Percentiles rank a stretch among this genome's conserved stretches.
Evolutionary conservation across 495 filamentous ascomycete genomes (phyloP).

Genomic region (Pyronema omphalodes): DNA sequence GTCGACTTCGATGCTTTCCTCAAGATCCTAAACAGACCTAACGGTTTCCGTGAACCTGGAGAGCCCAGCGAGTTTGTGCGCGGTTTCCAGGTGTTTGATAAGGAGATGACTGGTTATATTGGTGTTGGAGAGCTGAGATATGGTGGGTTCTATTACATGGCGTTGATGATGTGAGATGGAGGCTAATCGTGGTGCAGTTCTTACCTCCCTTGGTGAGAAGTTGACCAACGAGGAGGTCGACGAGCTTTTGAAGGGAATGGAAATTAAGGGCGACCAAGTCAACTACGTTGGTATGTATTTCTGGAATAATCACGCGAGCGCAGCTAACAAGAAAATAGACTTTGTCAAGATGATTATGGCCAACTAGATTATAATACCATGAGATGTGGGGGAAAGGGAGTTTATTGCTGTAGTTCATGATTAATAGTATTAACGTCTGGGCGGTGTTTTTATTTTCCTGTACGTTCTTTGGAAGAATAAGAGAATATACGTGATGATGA

Average conservation of each 20-base stretch:
- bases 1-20: constrained; percentile 96
- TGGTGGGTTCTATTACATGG: constrained; percentile 31
- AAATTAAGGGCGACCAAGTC: constrained; percentile 83
- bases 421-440: too few species aligned
- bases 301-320: background rate
- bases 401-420: too few species aligned
- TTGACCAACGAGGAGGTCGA: constrained; percentile 98
- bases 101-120: constrained; percentile 95
- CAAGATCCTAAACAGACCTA: constrained; percentile 87
- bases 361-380: constrained; percentile 38
- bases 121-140: constrained; percentile 92
- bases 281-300: constrained; percentile 68
- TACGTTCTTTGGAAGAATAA: too few species aligned
- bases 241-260: constrained; percentile 90
- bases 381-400: too few species aligned
- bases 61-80: constrained; percentile 96
- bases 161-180: background rate
- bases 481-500: background rate
- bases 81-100: constrained; percentile 98
- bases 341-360: constrained; percentile 87
- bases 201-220: constrained; percentile 95
- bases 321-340: constrained; percentile 32
- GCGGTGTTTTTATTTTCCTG: too few species aligned
- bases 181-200: constrained; percentile 32
- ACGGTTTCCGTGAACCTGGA: constrained; percentile 92